Evolutionary conservation across 371 early-diverging fungal species (phyloP), one percentile per base, ranked within the genome.

Genomic region (Cokeromyces recurvatus): DNA sequence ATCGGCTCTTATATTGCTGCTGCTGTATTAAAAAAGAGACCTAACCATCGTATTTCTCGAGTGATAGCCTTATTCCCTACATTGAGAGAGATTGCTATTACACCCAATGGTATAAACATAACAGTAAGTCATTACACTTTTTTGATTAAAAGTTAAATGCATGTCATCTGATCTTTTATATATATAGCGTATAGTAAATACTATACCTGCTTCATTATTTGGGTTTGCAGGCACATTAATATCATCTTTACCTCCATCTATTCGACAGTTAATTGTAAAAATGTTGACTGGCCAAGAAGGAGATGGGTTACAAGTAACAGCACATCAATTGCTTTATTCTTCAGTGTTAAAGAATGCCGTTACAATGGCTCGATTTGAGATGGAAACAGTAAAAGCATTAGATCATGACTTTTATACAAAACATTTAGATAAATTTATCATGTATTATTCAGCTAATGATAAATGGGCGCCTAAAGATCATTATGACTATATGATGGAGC

Each of bases 401-500:
- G 86, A 91, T 42, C 68, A 69, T 35, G 80, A 79, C 19, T 68
- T 84, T 50, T 81, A 89, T 43, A 42, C 58, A 5, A 52, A 60
- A 20, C 66, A 82, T 51, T 68, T 78, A 0, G 67, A 77, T 27
- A 87, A 86, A 51, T 82, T 87, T 37, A 73, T 89, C 39, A 78
- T 92, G 49, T 92, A 91, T 52, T 93, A 88, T 55, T 89, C 90
- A 9, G 62, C 60, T 12, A 68, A 68, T 32, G 94, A 93, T 45
- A 56, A 70, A 22, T 93, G 94, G 94, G 84, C 83, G 11, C 91
- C 92, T 2, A 54, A 71, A 19, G 74, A 77, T 17, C 86, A 89
- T 45, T 84, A 83, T 57, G 66, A 80, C 6, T 77, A 79, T 48
- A 86, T 92, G 85, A 60, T 56, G 31, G 46, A 69, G 7, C 57